Conservation (phyloP, 208 protist species). For the Trypanosoma congolense region DNA sequence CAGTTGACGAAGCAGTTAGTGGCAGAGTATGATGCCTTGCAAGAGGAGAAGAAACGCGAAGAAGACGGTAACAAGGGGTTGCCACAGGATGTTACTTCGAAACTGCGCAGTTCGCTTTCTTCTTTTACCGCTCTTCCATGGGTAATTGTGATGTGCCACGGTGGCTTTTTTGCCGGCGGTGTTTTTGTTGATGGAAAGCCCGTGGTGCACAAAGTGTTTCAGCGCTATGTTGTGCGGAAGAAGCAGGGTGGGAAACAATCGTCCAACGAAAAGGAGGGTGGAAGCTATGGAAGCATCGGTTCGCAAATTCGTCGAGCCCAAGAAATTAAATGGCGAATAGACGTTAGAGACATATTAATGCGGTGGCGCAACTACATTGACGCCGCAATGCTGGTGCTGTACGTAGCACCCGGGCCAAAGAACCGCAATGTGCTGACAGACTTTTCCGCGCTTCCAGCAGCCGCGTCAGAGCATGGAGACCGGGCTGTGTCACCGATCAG, state of each 20-base stretch:
- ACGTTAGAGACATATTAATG: conserved; percentile 70
- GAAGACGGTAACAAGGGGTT: conserved; percentile 26
- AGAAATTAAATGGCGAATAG: conserved; percentile 79
- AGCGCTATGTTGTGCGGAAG: conserved; percentile 90
- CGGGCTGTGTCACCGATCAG: conserved; percentile 44
- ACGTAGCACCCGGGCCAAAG: conserved; percentile 80
- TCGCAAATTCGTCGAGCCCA: conserved; percentile 84
- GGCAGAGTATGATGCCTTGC: conserved; percentile 48
- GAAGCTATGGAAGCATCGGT: conserved; percentile 74
- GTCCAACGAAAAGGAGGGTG: conserved; percentile 67
- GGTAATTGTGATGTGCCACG: conserved; percentile 84
- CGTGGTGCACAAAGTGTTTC: conserved; percentile 79
- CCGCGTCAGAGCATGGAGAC: conserved; percentile 11
- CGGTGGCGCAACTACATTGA: conserved; percentile 73
- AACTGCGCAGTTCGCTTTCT: conserved; percentile 29
- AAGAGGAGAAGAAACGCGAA: conserved; percentile 46
- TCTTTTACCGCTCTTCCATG: conserved; percentile 37
- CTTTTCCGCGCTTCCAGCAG: conserved; percentile 35
- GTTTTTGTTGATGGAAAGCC: conserved; percentile 55
- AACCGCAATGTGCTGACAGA: conserved; percentile 76
- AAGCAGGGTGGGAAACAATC: conserved; percentile 91
- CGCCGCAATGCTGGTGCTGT: conserved; percentile 65
- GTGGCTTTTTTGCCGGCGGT: conserved; percentile 86
- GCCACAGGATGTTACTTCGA: conserved; percentile 25
- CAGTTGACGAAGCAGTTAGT: conserved; percentile 71